Conservation (phyloP, 345 rosid genomes). For the Psidium friedrichsthalianum region DNA sequence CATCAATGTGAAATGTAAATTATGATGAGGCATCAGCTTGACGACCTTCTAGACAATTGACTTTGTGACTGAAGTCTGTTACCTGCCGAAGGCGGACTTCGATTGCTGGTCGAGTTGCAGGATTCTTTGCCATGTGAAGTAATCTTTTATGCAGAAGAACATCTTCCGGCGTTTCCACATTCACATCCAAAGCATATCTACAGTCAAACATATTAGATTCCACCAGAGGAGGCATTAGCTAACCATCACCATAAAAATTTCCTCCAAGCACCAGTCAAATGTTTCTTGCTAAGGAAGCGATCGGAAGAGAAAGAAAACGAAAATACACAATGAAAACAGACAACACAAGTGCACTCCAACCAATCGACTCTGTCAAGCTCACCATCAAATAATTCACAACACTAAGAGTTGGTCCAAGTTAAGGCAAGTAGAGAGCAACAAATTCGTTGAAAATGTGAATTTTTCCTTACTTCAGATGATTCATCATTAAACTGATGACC, state of each 20-base stretch:
- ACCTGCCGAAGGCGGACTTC: conserved; percentile 59
- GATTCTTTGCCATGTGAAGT: conserved; percentile 34
- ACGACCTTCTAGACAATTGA: not conserved
- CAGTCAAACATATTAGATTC: not conserved
- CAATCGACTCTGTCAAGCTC: not conserved
- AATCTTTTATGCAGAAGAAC: conserved; percentile 59
- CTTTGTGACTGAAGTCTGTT: not conserved
- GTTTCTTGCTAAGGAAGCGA: not conserved
- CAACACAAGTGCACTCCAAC: not conserved
- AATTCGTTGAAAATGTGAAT: not conserved
- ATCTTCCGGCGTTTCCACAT: conserved; percentile 50
- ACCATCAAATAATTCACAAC: not conserved
- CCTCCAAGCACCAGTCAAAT: not conserved
- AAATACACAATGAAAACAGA: not conserved
- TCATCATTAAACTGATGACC: not conserved
- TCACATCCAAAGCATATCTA: conserved; percentile 61
- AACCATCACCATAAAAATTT: not conserved
- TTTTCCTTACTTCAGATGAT: not conserved
- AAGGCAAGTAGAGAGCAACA: not conserved
- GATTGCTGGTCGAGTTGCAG: conserved; percentile 42
- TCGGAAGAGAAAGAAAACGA: not conserved
- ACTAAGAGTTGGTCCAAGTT: not conserved
- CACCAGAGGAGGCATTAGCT: not conserved
- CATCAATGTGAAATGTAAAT: not conserved
- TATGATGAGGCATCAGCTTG: not conserved